A percentile compares a stretch with the other conserved stretches of the same genome.
phyloP scores from a whole-genome alignment of 2,329 filamentous ascomycete genomes.

The Fusarium sambucinum region DNA sequence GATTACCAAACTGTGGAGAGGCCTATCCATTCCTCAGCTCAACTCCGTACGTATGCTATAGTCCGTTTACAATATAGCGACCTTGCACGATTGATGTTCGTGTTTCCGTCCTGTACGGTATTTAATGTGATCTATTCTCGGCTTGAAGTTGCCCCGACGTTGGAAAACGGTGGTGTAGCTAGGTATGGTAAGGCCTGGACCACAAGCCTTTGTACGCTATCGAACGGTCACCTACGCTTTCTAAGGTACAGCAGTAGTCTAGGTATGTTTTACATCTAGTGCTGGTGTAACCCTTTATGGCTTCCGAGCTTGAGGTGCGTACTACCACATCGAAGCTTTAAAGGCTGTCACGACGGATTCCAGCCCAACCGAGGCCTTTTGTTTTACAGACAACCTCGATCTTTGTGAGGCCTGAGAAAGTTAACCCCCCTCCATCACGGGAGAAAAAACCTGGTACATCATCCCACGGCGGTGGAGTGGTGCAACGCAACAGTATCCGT shows the following conservation, averaged over 20 bases:
- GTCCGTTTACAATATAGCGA: neutral
- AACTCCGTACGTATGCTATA: slow-evolving; percentile 1
- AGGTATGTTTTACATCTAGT: neutral
- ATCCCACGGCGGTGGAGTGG: slow-evolving; percentile 38
- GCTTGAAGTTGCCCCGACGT: slow-evolving; percentile 22
- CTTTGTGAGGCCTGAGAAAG: neutral
- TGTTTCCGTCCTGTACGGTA: slow-evolving; percentile 11
- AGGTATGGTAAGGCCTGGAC: slow-evolving; percentile 5
- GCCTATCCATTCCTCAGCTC: slow-evolving; percentile 43
- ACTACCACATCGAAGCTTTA: slow-evolving; percentile 26
- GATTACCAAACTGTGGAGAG: slow-evolving; percentile 3
- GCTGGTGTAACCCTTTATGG: neutral
- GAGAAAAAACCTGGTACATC: slow-evolving; percentile 21
- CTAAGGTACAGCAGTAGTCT: neutral
- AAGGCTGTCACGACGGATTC: slow-evolving; percentile 13
- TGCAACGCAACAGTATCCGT: slow-evolving; percentile 15
- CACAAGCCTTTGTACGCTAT: slow-evolving; percentile 23
- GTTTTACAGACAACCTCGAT: neutral
- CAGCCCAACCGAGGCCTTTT: slow-evolving; percentile 22
- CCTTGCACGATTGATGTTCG: neutral
- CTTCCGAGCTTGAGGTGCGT: neutral
- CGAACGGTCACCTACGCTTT: slow-evolving; percentile 10
- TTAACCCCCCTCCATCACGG: neutral
- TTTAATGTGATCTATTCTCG: slow-evolving; percentile 3
- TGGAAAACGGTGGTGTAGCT: slow-evolving; percentile 3